Base-by-base conservation (phyloP, 177 flowering plant species). In the Tripterygium wilfordii region DNA sequence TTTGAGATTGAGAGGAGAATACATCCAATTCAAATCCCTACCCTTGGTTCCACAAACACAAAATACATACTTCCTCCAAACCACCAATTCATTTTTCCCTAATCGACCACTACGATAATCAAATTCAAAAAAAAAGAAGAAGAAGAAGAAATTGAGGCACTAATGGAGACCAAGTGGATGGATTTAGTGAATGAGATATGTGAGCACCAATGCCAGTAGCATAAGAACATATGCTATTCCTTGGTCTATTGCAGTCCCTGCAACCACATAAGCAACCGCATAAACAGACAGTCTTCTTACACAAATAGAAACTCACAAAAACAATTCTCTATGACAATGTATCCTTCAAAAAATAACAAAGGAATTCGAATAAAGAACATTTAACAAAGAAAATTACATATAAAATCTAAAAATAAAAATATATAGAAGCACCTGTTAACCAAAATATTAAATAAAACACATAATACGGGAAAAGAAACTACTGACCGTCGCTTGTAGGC, bases 221-320 rank as follows among this genome's bases (percentile, higher is more conserved):
- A 75, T 75, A 18, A 75, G 56, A 25, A 56, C 49, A 43, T 64
- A 75, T 22, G 80, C 80, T 41, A 75, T 53, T 42, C 68, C 78
- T 58, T 75, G 80, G 41, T 75, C 80, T 13, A 75, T 41, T 15
- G 70, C 3, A 20, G 70, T 61, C 15, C 80, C 80, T 75, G 75
- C 48, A 65, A 46, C 19, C 0, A 25, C 28, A 41, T 4, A n/a
- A n/a, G n/a, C n/a, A n/a, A n/a, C n/a, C n/a, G n/a, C n/a, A n/a
- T n/a, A 17, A 8, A 40, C 7, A 20, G 14, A 27, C 21, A 17
- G 33, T 25, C 7, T 30, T 32, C 41, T 14, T 3, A 2, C 0
- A 41, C 18, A 35, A n/a, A n/a, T n/a, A n/a, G n/a, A n/a, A n/a
- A n/a, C n/a, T n/a, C n/a, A n/a, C 26, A 12, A 1, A 19, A 8